Base-by-base conservation (phyloP, 345 rosid species). In the Aurinia saxatilis region DNA sequence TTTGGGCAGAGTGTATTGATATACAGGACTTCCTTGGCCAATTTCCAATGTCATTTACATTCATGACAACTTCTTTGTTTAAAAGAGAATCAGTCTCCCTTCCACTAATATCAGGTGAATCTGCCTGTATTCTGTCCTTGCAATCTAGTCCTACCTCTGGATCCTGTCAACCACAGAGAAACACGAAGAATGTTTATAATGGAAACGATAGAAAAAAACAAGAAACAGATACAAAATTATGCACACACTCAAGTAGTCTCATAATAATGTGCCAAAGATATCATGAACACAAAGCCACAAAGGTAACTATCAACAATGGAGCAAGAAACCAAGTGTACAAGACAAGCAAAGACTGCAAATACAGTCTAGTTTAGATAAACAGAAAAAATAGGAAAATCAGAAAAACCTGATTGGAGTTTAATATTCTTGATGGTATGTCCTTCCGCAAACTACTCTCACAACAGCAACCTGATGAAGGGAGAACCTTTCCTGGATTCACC, bases 11-110 rank as follows among this genome's bases (percentile, higher is more conserved):
- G 30, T 74, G 73, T 17, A 56, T 39, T 10, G 56, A 77, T 38
- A 68, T 46, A 31, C 79, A 78, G 3, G 84, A 73, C 58, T 60
- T 78, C 68, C 71, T 76, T 17, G 73, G 77, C 79, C 66, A 76
- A 44, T 72, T 77, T 71, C 78, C 73, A 14, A 42, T 10, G 62
- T 40, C 77, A 59, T 66, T 77, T 56, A 72, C 68, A 9, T 81
- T 73, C 87, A 77, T 79, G 17, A 80, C 72, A 8, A 74, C 73
- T 51, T 85, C 90, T 57, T 49, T 74, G 45, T 62, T 74, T 73
- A 90, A 47, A 64, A 87, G 87, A 2, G 87, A 79, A 48, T 69
- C 77, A 2, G 61, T 65, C 36, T 82, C 95, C 1, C 63, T 60
- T 59, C 59, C 63, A 18, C 51, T 57, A 13, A 6, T 15, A 31